Base-by-base conservation (phyloP, 257 asterid genomes). In the Leonotis leonurus region DNA sequence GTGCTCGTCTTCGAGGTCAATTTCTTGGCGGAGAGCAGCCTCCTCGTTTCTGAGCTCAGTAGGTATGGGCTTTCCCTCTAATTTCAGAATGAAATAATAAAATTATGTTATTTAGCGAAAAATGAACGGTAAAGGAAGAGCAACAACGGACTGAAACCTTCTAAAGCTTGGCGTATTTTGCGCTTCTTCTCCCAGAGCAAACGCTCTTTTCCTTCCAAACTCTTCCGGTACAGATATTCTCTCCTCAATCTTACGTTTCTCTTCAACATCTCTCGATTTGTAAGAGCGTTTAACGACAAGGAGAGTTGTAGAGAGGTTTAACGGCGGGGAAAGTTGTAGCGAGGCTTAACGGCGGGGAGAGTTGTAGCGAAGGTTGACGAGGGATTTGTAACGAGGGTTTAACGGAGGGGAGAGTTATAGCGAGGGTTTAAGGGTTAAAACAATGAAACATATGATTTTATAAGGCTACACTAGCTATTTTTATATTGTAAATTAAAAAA, bases 41-140 rank as follows among this genome's bases (percentile, higher is more conserved):
- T 92, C 99, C 71, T 92, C 96, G 41, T 92, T 89, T 60, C 95
- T 77, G 60, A 92, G 96, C 86, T 92, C 99, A 44, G 97, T 92
- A 9, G 99, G 99, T 65, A 92, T 92, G 6, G 99, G 95, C 69
- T 88, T 92, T 50, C 95, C 96, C 90, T 86, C 99, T 88, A 71
- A 52, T 51, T 8, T 29, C 16, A 55, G 32, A 66, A 6, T 57
- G 46, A 14, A 44, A 73, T 14, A n/a, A 58, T 6, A 51, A 40
- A 4, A 36, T 24, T 27, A n/a, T 10, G 25, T 36, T 5, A 57
- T 0, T 18, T 5, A 36, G 1, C 12, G 36, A 8, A 35, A n/a
- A 35, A 2, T 35, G n/a, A 56, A 8, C 2, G 18, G 48, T 20
- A 56, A 56, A 1, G 16, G 6, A 35, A 12, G 22, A 37, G 13